These are phyloP conservation scores for Russula brevipes DNA, from an alignment of 768 basidiomycete genomes.

Conservation along the genomic window DNA sequence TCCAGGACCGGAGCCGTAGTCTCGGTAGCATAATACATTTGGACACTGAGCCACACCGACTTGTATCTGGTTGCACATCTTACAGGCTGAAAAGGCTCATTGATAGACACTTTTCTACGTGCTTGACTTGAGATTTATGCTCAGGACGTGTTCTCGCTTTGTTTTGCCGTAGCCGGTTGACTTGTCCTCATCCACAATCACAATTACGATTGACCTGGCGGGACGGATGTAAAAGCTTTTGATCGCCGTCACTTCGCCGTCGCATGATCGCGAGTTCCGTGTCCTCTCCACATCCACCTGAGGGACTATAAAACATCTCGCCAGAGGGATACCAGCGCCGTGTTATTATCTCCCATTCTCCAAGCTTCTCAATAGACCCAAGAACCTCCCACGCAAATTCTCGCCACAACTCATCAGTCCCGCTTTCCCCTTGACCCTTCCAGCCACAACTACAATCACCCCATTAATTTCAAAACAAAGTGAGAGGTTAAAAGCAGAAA, in stretches of 20 bases:
- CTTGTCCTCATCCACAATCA: too few relatives aligned
- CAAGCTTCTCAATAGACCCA: neutral
- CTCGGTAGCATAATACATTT: neutral
- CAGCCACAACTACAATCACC: neutral
- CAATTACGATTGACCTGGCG: neutral
- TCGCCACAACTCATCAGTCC: slow-evolving; percentile 11
- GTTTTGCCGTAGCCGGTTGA: neutral
- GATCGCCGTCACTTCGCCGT: neutral
- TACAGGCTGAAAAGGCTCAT: too few relatives aligned
- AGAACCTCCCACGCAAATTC: neutral
- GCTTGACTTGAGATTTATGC: neutral
- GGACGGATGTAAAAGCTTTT: neutral
- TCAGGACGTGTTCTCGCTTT: neutral
- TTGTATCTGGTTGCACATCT: neutral
- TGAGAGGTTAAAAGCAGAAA: neutral
- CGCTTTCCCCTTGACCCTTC: neutral
- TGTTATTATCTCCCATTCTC: neutral
- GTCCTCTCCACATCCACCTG: neutral
- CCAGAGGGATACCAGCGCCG: too few relatives aligned
- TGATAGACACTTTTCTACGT: neutral
- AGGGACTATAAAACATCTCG: slow-evolving; percentile 5
- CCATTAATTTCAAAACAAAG: neutral
- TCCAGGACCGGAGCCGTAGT: neutral
- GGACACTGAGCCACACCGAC: neutral
- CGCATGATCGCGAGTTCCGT: too few relatives aligned